Evolutionary conservation across 2,329 filamentous ascomycete genomes (phyloP), one percentile per base, ranked within the genome.

Genomic region (Penicillium sp.): DNA sequence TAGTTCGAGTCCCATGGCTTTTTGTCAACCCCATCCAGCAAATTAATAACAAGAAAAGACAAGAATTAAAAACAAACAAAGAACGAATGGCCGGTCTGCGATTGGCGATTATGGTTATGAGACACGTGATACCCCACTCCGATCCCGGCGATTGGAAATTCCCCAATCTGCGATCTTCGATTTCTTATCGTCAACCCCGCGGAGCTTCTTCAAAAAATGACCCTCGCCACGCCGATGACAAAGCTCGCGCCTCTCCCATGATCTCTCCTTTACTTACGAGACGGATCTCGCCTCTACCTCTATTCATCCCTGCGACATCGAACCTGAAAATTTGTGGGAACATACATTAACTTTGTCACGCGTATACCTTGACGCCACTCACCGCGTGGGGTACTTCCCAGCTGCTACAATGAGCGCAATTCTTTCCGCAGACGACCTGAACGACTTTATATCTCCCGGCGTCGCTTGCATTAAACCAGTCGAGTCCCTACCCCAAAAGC

Each of bases 391-490:
- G 56, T 41, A 23, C 60, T 44, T 66, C 56, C 57, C 51, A 56
- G 59, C 62, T 63, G 66, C 66, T 66, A 83, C 76, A 66, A 99
- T 99, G 95, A 97, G 93, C 76, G 95, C 95, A 66, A 99, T 99
- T 73, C 90, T 99, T 72, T 98, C 93, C 60, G 90, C 91, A 73
- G 94, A 99, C 82, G 93, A 97, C 77, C 85, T 99, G 64, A 99
- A 99, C 83, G 95, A 99, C 84, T 99, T 99, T 82, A 99, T 99
- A 76, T 95, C 91, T 61, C 95, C 95, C 15, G 93, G 94, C 65
- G 93, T 99, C 73, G 95, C 95, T 66, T 99, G 95, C 81, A 98
- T 99, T 79, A 98, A 99, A 75, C 95, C 95, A 30, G 86, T 99
- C 75, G 95, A 99, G 78, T 96, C 92, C 2, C 86, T 99, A 15